These are phyloP conservation scores for Coemansia sp. DNA, from an alignment of 192 early-diverging fungal species.

Conservation along the genomic window DNA sequence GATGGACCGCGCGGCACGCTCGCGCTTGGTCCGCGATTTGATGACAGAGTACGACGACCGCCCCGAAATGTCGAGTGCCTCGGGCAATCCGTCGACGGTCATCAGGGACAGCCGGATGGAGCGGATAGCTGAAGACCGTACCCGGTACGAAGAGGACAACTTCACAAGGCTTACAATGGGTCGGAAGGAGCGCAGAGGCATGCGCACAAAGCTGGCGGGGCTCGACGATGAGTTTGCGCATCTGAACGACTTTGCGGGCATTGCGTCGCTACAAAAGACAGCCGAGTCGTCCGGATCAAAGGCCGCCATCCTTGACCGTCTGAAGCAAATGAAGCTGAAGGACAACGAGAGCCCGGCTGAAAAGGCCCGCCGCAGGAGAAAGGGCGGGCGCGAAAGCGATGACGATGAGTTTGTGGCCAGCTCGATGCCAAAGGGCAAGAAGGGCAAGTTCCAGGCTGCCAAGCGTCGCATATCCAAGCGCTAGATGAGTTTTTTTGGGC, in stretches of 20 bases:
- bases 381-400: slow-evolving; percentile 7
- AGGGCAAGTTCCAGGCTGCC: slow-evolving; percentile 31
- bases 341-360: slow-evolving; percentile 49
- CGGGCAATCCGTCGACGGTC: slow-evolving; percentile 68
- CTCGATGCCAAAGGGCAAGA: slow-evolving; percentile 8
- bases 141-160: slow-evolving; percentile 85
- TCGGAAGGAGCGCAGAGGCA: slow-evolving; percentile 69
- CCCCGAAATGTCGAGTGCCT: slow-evolving; percentile 71
- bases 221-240: slow-evolving; percentile 86
- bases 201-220: slow-evolving; percentile 56
- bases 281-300: slow-evolving; percentile 10
- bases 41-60: slow-evolving; percentile 79
- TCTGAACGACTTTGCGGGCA: slow-evolving; percentile 54
- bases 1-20: slow-evolving; percentile 68
- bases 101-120: slow-evolving; percentile 57
- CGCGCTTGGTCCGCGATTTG: slow-evolving; percentile 81
- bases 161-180: slow-evolving; percentile 72
- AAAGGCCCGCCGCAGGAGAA: slow-evolving; percentile 32
- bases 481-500: slow-evolving; percentile 1
- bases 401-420: slow-evolving; percentile 24
- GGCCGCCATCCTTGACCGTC: slow-evolving; percentile 37
- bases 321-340: slow-evolving; percentile 20
- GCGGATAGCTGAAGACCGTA: slow-evolving; percentile 59
- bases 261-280: slow-evolving; percentile 32
- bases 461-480: slow-evolving; percentile 28